Percentiles rank a stretch among this genome's conserved stretches.
These are phyloP conservation scores for Artomyces pyxidatus DNA, from an alignment of 768 basidiomycete genomes.

Conservation along the genomic window DNA sequence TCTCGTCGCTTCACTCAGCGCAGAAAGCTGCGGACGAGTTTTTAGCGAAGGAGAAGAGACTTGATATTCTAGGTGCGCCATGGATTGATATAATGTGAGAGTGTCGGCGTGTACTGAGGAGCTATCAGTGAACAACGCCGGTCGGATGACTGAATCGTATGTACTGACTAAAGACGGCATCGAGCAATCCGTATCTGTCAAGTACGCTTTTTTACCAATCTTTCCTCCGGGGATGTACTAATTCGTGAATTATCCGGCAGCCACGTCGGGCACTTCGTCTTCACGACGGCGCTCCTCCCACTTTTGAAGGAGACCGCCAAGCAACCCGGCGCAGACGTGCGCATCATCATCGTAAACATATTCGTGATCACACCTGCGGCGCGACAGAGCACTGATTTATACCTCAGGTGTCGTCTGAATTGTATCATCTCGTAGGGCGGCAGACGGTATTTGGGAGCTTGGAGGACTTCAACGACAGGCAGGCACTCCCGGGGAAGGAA, in stretches of 20 bases:
- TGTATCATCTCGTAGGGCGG: background rate
- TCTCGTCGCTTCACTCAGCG: background rate
- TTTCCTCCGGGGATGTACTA: background rate
- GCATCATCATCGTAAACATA: background rate
- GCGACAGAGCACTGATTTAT: no score
- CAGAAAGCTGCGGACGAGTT: background rate
- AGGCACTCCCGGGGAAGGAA: background rate
- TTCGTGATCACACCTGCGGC: background rate
- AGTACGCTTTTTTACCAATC: background rate
- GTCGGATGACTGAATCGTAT: background rate
- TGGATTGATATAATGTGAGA: background rate
- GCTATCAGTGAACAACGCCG: background rate
- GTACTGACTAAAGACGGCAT: background rate
- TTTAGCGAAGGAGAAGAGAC: background rate
- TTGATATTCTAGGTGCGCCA: background rate
- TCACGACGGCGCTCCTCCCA: background rate
- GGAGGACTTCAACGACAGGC: background rate
- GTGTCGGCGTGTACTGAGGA: background rate
- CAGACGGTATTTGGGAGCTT: background rate
- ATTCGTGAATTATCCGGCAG: background rate
- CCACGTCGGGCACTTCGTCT: background rate
- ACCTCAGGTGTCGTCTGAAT: background rate
- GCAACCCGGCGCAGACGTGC: background rate
- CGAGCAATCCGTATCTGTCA: background rate
- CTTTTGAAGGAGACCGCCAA: background rate